Evolutionary conservation across 345 rosid species (phyloP).

Genomic region (Kernera saxatilis): DNA sequence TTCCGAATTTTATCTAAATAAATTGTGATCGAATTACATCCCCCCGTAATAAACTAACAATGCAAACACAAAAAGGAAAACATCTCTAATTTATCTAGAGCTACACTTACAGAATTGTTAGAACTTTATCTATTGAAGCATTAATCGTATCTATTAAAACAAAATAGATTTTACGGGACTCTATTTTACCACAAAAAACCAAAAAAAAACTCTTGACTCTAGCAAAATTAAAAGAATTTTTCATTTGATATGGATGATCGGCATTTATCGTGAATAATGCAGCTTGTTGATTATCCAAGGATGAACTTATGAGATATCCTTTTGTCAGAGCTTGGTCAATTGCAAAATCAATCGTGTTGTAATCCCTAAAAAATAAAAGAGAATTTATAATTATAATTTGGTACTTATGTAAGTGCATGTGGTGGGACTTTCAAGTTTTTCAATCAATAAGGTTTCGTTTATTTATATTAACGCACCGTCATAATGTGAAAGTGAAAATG

Average conservation of each 20-base stretch:
- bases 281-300: background rate
- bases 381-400: background rate
- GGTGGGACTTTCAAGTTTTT: slow-evolving; percentile 20
- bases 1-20: no score
- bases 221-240: no score
- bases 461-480: slow-evolving; percentile 11
- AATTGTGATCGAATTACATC: no score
- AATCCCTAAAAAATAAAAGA: background rate
- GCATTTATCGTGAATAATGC: no score
- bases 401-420: background rate
- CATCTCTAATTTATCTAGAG: no score
- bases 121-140: background rate
- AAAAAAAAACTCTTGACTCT: no score
- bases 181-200: no score
- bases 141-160: background rate
- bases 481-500: slow-evolving; percentile 10
- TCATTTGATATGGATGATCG: no score
- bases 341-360: background rate
- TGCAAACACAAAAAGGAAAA: no score
- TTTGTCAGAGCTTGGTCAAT: background rate
- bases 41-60: no score
- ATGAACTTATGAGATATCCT: background rate
- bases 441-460: slow-evolving; percentile 16
- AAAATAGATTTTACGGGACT: no score
- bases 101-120: no score